phyloP scores from a whole-genome alignment of 2,329 filamentous ascomycete species.

The Epichloe gansuensis region DNA sequence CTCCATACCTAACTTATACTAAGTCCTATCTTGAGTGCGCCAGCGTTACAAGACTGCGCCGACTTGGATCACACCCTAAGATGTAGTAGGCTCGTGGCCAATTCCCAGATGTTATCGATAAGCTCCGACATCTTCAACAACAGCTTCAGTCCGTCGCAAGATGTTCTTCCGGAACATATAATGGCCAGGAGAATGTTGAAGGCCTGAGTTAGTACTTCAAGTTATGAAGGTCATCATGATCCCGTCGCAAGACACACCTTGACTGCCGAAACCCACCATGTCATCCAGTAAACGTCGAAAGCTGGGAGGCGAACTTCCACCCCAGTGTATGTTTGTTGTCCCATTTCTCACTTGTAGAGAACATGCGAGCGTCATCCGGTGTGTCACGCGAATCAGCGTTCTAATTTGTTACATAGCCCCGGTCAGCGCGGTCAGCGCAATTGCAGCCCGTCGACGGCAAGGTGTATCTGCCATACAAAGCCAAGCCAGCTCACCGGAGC shows the following conservation, averaged over 20 bases:
- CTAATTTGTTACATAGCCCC: conserved; percentile 7
- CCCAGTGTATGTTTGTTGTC: conserved; percentile 16
- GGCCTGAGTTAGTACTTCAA: background rate
- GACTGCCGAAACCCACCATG: conserved; percentile 5
- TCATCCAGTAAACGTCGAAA: conserved; percentile 23
- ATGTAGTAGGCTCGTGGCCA: background rate
- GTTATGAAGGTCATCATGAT: background rate
- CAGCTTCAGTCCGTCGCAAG: background rate
- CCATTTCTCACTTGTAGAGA: background rate
- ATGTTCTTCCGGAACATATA: no score
- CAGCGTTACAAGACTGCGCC: no score
- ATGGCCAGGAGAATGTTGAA: background rate
- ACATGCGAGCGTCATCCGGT: background rate
- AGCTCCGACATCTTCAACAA: background rate
- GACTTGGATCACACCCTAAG: no score
- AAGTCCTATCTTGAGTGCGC: no score
- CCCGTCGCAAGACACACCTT: background rate
- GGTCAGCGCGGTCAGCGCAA: conserved; percentile 24
- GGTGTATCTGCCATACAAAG: conserved; percentile 8
- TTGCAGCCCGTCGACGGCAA: conserved; percentile 22
- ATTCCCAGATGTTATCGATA: background rate
- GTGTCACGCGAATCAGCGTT: background rate
- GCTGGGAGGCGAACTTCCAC: conserved; percentile 16
- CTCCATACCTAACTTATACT: no score
- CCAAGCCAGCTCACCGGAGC: conserved; percentile 9